Base-by-base conservation (phyloP, 305 asterid genomes). In the Rubia peregrina region DNA sequence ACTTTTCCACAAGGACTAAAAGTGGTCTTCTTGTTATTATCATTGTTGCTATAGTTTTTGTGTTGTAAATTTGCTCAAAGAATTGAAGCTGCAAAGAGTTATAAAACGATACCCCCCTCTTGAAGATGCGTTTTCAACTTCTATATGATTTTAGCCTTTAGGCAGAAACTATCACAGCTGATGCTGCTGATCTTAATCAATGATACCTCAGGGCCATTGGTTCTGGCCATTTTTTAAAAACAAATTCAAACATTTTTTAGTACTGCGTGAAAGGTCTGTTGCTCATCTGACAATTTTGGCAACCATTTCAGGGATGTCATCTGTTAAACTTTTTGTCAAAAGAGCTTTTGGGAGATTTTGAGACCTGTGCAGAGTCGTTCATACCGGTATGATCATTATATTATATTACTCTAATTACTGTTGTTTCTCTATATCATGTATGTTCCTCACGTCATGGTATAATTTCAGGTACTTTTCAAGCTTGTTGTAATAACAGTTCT, bases 401-500 rank as follows among this genome's bases (percentile, higher is more conserved):
- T 53, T 71, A 74, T 64, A 74, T 41, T 21, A 26, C 41, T 69
- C 48, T 61, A 68, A 61, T 73, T 79, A 16, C 41, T 60, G 24
- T 38, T 73, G 63, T 51, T 19, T 73, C 65, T 43, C 69, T 65
- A 71, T 21, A 62, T 68, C 61, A 53, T 75, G 55, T 74, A 69
- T 71, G 74, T 69, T 75, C 76, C 90, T 85, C 85, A 83, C 83
- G 33, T 60, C 69, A 60, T 77, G 38, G 68, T 80, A 73, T 77
- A 69, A 70, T 72, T 74, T 71, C 90, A 95, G 99, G 98, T 88
- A 70, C 97, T 95, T 80, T 95, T 95, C 97, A 95, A 95, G 96
- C 99, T 95, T 84, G 99, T 95, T 71, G 99, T 95, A 83, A 95
- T 95, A 83, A 95, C 98, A 68, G 98, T 95, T 75, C 97, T 95